Conservation (phyloP, 2,329 filamentous ascomycete genomes). For the Ceratocystis huliohia region DNA sequence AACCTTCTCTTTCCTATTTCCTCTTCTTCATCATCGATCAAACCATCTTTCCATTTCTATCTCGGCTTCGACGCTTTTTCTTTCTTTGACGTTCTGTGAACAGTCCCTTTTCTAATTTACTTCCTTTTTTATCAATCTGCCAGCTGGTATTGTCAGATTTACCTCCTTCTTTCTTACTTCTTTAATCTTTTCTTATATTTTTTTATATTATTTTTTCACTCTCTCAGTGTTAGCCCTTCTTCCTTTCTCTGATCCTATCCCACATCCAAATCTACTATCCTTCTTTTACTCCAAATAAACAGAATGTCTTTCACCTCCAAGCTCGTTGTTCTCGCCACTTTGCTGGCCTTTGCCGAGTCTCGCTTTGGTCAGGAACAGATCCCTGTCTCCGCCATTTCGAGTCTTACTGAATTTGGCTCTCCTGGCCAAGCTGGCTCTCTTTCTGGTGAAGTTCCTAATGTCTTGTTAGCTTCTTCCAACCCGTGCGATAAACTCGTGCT, state of each 20-base stretch:
- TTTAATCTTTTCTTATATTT: slow-evolving; percentile 25
- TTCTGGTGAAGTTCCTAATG: slow-evolving; percentile 46
- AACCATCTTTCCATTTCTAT: not conserved
- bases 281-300: slow-evolving; percentile 14
- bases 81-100: slow-evolving; percentile 20
- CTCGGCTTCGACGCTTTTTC: slow-evolving; percentile 15
- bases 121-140: not conserved
- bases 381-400: slow-evolving; percentile 42
- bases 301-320: slow-evolving; percentile 34
- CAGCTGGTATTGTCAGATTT: slow-evolving; percentile 9
- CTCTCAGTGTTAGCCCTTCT: slow-evolving; percentile 26
- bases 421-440: slow-evolving; percentile 52
- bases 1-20: not conserved
- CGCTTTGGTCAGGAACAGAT: slow-evolving; percentile 53
- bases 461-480: slow-evolving; percentile 51
- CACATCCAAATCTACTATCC: not conserved
- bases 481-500: slow-evolving; percentile 54
- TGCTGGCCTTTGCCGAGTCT: slow-evolving; percentile 37
- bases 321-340: slow-evolving; percentile 30
- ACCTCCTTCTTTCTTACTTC: slow-evolving; percentile 21
- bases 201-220: slow-evolving; percentile 30
- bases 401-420: slow-evolving; percentile 41
- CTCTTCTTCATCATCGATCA: slow-evolving; percentile 14
- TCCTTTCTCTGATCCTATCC: slow-evolving; percentile 1
- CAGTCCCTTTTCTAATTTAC: slow-evolving; percentile 12